Conservation (phyloP, 179 eudicot species). For the Beta macrorhiza region DNA sequence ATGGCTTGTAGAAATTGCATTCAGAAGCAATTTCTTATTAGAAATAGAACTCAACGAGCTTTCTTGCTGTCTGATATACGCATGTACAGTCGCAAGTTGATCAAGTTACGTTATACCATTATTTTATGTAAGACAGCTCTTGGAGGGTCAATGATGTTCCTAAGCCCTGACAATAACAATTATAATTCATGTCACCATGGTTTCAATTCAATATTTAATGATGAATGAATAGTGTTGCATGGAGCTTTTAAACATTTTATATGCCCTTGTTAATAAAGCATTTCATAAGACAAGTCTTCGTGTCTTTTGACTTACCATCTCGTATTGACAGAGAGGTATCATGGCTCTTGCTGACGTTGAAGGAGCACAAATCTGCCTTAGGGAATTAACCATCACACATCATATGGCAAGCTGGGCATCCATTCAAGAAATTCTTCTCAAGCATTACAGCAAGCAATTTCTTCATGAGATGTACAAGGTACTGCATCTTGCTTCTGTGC, state of each 20-base stretch:
- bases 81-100: background rate
- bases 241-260: background rate
- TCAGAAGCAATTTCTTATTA: background rate
- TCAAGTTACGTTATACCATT: background rate
- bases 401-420: constrained; percentile 97
- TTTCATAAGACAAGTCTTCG: background rate
- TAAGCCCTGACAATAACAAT: background rate
- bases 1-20: background rate
- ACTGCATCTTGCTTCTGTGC: constrained; percentile 17
- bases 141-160: background rate
- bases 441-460: constrained; percentile 81
- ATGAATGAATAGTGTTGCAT: background rate
- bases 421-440: constrained; percentile 67
- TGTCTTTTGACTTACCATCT: constrained; percentile 13
- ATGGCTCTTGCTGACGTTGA: constrained; percentile 96
- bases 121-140: background rate
- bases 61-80: background rate
- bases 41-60: background rate
- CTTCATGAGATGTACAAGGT: constrained; percentile 98
- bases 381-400: constrained; percentile 62
- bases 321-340: constrained; percentile 68
- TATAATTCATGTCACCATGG: background rate
- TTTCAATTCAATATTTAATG: background rate
- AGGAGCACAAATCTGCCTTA: constrained; percentile 80
- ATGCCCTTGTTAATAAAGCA: background rate